Evolutionary conservation across 78 protist genomes (phyloP), one percentile per base, ranked within the genome.

Genomic region (Pigoraptor vietnamica): DNA sequence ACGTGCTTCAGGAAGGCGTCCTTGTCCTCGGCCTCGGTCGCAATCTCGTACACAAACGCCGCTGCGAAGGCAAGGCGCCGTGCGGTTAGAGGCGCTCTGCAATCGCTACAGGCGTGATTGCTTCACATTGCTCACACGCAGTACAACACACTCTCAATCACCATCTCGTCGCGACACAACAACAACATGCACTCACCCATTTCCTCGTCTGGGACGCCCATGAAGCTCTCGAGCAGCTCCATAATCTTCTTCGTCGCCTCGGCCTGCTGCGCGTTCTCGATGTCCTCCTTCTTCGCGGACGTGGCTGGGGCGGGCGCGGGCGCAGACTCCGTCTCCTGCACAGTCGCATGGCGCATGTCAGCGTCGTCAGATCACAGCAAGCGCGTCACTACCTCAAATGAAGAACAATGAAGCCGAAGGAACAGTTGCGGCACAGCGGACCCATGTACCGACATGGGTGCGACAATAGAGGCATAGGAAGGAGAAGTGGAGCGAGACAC

Each of bases 191-290:
- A 79, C 84, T 2, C 32, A 79, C 84, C 88, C 35, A 87, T 6
- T 1, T 87, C 90, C 35, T n/a, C 40, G 24, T 87, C 90, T 0
- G 36, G 36, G 40, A 87, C 38, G 90, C 90, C 90, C 37, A 87
- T 37, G n/a, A 87, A 87, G 82, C n/a, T n/a, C 81, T 87, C 90
- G 36, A 87, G 90, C 1, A 87, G 81, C 2, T 87, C 90, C 29
- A 14, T 33, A 24, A 87, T 24, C 90, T 38, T 87, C 40, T 19
- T 40, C 34, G 2, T 25, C 0, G 38, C 23, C 56, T 9, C 89
- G 33, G 48, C 39, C 32, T 29, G 39, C 55, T 23, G 89, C 55
- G 89, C 37, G 23, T 38, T 86, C 89, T 36, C 6, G 89, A 25
- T 48, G 56, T 39, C 90, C 32, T 0, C 81, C 23, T 38, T 9